A percentile compares a stretch with the other conserved stretches of the same genome.
These are phyloP conservation scores for Mycena pura DNA, from an alignment of 768 basidiomycete species.

Conservation along the genomic window DNA sequence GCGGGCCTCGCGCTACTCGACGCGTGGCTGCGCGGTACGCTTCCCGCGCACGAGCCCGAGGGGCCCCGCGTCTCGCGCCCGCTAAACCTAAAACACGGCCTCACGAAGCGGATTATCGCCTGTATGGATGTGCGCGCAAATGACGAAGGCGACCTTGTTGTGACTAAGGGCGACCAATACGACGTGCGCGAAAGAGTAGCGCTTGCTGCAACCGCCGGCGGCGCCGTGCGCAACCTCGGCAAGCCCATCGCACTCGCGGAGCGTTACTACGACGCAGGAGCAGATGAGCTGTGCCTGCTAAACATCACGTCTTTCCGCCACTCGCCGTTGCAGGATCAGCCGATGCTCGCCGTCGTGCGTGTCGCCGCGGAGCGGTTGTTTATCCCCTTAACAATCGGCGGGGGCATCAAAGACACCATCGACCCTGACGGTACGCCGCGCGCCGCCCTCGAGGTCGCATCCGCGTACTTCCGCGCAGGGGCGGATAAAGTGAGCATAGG, in stretches of 20 bases:
- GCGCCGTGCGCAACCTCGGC: constrained; percentile 93
- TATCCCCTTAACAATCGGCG: constrained; percentile 98
- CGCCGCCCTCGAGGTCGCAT: constrained; percentile 92
- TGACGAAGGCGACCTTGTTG: constrained; percentile 95
- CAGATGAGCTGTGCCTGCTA: constrained; percentile 96
- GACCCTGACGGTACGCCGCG: constrained; percentile 94
- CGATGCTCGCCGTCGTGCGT: constrained; percentile 96
- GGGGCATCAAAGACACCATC: constrained; percentile 94
- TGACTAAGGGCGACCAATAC: constrained; percentile 99
- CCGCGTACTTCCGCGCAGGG: constrained; percentile 94
- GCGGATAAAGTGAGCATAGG: constrained; percentile 99
- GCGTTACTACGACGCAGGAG: constrained; percentile 85
- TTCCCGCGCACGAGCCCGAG: constrained; percentile 43
- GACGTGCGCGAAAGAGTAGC: constrained; percentile 86
- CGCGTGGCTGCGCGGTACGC: constrained; percentile 75
- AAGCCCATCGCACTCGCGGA: constrained; percentile 93
- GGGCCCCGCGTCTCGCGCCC: constrained; percentile 43
- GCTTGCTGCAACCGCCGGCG: constrained; percentile 55
- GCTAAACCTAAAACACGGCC: constrained; percentile 61
- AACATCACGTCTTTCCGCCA: constrained; percentile 99
- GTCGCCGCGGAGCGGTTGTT: constrained; percentile 89
- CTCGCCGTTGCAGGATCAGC: constrained; percentile 94
- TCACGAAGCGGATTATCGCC: constrained; percentile 94
- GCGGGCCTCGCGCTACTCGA: constrained; percentile 84
- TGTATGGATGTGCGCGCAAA: constrained; percentile 98